Base-by-base conservation (phyloP, 139 green algal species). In the Chlorella sp. region DNA sequence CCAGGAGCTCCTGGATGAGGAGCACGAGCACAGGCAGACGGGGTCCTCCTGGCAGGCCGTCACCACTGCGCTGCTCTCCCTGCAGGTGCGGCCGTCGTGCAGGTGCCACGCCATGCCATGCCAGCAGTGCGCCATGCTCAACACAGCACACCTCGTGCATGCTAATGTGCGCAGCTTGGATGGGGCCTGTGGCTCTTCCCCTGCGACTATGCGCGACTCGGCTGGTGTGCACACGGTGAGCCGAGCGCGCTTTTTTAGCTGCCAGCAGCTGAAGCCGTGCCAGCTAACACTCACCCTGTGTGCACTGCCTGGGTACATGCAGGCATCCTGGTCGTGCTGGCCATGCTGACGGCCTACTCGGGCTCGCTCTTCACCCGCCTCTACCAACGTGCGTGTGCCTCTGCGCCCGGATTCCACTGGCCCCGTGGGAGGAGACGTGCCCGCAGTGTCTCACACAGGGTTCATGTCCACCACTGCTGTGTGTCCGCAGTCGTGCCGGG, bases 121-220 rank as follows among this genome's bases (percentile, higher is more conserved):
- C 55, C 20, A 6, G 14, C 17, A 31, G 20, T 29, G 24, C 24
- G 4, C 24, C 14, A 64, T 64, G 55, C 55, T 29, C 20, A 64
- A 31, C 22, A 64, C 24, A 20, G 4, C 4, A 20, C 55, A 10
- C 34, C 23, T 23, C 3, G 3, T 67, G 61, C 29, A 35, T 67
- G 6, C 27, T 67, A 27, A 5, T 23, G 3, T 2, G n/a, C 67
- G 6, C 69, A 74, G 33, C 69, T 74, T 26, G 69, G 69, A 1
- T 74, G 69, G 69, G 69, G 69, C 31, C 69, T 74, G 17, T 74
- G 69, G 69, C 51, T 74, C 2, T 30, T 74, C 24, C 69, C 69
- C 1, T 67, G 30, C 22, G 69, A 74, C 51, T 74, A 67, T 24
- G 69, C 69, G 1, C 69, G 69, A 2, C 51, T 74, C 0, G 69